Percentiles rank a stretch among this genome's conserved stretches.
phyloP scores from a whole-genome alignment of 2,329 filamentous ascomycete species.

The Hypoxylon rubiginosum region DNA sequence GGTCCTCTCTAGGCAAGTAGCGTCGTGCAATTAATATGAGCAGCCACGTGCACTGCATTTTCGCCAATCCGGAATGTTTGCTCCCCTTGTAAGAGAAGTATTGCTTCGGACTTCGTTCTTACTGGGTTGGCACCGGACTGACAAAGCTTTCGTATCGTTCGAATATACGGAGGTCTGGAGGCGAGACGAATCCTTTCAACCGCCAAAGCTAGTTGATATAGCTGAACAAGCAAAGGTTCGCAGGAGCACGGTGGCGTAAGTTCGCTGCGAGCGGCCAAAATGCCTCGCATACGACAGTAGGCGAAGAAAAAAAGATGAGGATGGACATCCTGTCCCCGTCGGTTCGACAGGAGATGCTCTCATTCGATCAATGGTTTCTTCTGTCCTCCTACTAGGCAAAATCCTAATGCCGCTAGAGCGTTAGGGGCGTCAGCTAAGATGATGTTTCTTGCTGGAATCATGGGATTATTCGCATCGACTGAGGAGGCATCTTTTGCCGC shows the following conservation, averaged over 20 bases:
- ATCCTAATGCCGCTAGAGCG: conserved; percentile 70
- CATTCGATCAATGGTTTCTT: conserved; percentile 77
- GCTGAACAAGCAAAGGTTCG: not conserved
- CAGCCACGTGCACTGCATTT: conserved; percentile 1
- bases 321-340: not conserved
- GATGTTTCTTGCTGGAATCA: conserved; percentile 89
- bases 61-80: not conserved
- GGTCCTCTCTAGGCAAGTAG: not conserved
- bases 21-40: not conserved
- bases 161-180: not conserved
- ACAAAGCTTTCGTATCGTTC: conserved; percentile 13
- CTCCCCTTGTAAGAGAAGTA: not conserved
- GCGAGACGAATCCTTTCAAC: conserved; percentile 6
- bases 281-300: conserved; percentile 6
- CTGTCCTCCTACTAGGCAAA: conserved; percentile 73
- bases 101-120: conserved; percentile 4
- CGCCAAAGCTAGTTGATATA: not conserved
- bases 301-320: not conserved
- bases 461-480: conserved; percentile 89
- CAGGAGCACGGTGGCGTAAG: not conserved
- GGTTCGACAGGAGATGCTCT: conserved; percentile 36
- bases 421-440: conserved; percentile 81
- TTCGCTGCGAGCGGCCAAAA: conserved; percentile 4
- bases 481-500: conserved; percentile 92
- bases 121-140: not conserved